Conservation (phyloP, 495 filamentous ascomycete species). For the Lasiosphaeria ovina region DNA sequence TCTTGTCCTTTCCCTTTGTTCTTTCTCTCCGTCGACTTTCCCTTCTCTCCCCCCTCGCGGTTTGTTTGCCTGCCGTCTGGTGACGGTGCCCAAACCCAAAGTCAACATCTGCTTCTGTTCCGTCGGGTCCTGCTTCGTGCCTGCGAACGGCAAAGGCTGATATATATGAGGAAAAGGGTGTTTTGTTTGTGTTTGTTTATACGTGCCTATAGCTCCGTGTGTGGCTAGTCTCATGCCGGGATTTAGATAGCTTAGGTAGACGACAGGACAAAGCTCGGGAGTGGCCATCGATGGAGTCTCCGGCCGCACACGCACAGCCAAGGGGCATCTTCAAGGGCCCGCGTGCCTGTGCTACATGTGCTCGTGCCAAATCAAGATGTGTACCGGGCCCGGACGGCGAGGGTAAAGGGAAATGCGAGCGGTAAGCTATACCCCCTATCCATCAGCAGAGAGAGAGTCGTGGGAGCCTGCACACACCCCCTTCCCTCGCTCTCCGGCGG, state of each 20-base stretch:
- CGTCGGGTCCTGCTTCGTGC: too few relatives aligned
- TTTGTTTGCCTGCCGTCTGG: background rate
- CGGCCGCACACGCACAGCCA: background rate
- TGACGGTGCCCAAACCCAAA: too few relatives aligned
- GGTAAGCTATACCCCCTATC: slow-evolving; percentile 11
- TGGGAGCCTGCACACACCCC: background rate
- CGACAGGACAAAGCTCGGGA: background rate
- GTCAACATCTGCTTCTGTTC: too few relatives aligned
- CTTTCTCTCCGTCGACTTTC: too few relatives aligned
- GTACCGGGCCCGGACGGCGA: slow-evolving; percentile 16
- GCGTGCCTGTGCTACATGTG: slow-evolving; percentile 25
- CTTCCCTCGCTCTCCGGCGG: background rate
- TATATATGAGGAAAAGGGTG: too few relatives aligned
- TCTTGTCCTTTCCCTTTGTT: too few relatives aligned
- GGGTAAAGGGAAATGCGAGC: slow-evolving; percentile 20
- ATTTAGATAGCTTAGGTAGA: too few relatives aligned
- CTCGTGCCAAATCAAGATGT: slow-evolving; percentile 25
- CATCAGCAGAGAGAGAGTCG: background rate
- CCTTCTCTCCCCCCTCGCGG: too few relatives aligned
- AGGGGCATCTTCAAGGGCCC: slow-evolving; percentile 19
- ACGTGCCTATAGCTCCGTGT: too few relatives aligned
- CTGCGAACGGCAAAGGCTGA: too few relatives aligned
- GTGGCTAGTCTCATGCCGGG: too few relatives aligned
- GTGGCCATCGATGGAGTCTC: background rate
- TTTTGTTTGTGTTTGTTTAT: too few relatives aligned